Evolutionary conservation across 345 rosid species (phyloP).

Genomic region (Dipteronia dyeriana): DNA sequence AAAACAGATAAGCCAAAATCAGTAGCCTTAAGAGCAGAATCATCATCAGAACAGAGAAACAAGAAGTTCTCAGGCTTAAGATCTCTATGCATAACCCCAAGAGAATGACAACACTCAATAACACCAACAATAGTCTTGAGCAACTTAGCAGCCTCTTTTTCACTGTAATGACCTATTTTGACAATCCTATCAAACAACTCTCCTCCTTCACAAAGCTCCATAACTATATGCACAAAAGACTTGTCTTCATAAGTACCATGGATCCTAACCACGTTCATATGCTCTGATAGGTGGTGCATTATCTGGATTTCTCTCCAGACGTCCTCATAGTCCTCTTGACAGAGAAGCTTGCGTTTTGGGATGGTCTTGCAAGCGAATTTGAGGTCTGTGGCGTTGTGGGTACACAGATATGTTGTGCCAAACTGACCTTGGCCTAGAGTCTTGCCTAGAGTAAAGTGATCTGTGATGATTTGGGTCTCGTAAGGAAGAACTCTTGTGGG

Average conservation of each 20-base stretch:
- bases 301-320: conserved; percentile 89
- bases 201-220: conserved; percentile 83
- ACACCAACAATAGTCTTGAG: conserved; percentile 79
- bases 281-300: conserved; percentile 81
- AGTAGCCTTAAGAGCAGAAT: conserved; percentile 76
- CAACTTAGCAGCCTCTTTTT: conserved; percentile 74
- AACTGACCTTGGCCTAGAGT: conserved; percentile 81
- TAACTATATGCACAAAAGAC: conserved; percentile 60
- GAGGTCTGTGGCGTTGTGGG: conserved; percentile 46
- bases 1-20: conserved; percentile 85
- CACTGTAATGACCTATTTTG: conserved; percentile 69
- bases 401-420: conserved; percentile 71
- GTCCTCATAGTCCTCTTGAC: conserved; percentile 72
- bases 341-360: conserved; percentile 72
- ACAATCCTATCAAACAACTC: conserved; percentile 78
- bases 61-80: conserved; percentile 85
- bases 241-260: conserved; percentile 55
- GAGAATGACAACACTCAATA: conserved; percentile 75
- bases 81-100: conserved; percentile 78
- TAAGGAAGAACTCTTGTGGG: conserved; percentile 30
- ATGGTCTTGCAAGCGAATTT: conserved; percentile 77
- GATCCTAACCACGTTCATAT: conserved; percentile 62
- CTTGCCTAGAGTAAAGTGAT: conserved; percentile 49
- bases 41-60: conserved; percentile 59
- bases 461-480: conserved; percentile 27